phyloP scores from a whole-genome alignment of 352 stramenopile genomes.

The Pythium myriotylum region DNA sequence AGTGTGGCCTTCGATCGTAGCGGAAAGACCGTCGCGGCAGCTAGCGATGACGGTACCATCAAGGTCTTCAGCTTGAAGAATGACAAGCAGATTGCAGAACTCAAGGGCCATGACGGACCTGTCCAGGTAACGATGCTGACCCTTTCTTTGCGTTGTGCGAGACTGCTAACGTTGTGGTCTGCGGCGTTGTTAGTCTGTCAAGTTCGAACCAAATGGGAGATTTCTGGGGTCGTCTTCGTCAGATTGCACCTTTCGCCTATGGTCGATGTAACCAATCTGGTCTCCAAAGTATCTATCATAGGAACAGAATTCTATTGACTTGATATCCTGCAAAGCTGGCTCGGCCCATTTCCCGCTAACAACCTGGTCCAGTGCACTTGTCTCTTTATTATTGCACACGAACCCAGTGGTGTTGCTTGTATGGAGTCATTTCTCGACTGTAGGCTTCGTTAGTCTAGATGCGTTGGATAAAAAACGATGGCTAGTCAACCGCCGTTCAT shows the following conservation, averaged over 20 bases:
- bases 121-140: constrained; percentile 77
- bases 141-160: background rate
- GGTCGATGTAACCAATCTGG: constrained; percentile 40
- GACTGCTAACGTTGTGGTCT: background rate
- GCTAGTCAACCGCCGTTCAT: no score
- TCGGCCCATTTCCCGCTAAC: background rate
- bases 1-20: constrained; percentile 91
- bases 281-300: background rate
- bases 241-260: constrained; percentile 93
- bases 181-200: constrained; percentile 64
- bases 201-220: constrained; percentile 87
- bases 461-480: constrained; percentile 10
- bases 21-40: constrained; percentile 79
- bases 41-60: constrained; percentile 90
- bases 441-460: background rate
- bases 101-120: constrained; percentile 91
- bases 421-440: background rate
- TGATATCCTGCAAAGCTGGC: no score
- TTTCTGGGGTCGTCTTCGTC: constrained; percentile 92
- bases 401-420: background rate
- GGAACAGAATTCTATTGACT: constrained; percentile 12
- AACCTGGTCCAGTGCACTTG: background rate
- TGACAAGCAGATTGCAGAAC: constrained; percentile 64
- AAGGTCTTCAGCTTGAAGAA: constrained; percentile 89
- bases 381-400: no score